Percentiles rank a stretch among this genome's conserved stretches.
Evolutionary conservation across 139 green algal genomes (phyloP).

Genomic region (Tetraselmis striata): DNA sequence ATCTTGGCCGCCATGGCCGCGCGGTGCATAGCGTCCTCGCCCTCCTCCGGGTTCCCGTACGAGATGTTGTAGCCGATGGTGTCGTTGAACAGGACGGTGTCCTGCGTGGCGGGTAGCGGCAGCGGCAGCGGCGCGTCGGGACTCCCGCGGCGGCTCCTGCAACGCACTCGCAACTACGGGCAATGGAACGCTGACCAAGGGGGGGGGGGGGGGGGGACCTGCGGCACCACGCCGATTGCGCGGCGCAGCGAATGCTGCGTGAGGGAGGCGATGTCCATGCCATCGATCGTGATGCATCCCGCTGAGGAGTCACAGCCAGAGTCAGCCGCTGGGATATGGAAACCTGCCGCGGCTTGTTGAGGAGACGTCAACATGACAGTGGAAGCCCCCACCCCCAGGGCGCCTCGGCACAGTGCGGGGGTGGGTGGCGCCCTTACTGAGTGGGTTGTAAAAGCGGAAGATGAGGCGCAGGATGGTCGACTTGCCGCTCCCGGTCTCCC

Average conservation of each 20-base stretch:
- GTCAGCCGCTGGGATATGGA: no score
- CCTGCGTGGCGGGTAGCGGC: conserved; percentile 63
- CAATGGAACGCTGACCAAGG: neutral
- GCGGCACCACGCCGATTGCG: conserved; percentile 45
- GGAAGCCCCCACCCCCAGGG: no score
- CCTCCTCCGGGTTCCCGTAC: conserved; percentile 64
- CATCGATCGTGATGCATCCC: conserved; percentile 66
- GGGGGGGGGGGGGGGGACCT: neutral
- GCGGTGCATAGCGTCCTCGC: conserved; percentile 36
- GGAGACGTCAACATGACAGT: no score
- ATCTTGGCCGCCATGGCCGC: conserved; percentile 61
- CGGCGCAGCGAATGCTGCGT: conserved; percentile 55
- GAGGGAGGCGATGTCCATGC: conserved; percentile 59
- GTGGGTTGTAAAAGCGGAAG: conserved; percentile 77
- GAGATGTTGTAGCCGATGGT: conserved; percentile 83
- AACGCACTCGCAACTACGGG: no score
- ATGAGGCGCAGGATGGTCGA: conserved; percentile 74
- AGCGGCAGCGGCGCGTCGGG: conserved; percentile 18
- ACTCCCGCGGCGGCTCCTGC: conserved; percentile 5
- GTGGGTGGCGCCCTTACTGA: neutral
- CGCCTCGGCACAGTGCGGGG: no score
- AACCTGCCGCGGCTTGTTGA: no score
- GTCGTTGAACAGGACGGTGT: conserved; percentile 87
- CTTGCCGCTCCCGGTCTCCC: conserved; percentile 82
- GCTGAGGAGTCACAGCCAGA: neutral